Evolutionary conservation across 768 basidiomycete genomes (phyloP).

Genomic region (Suillus brevipes): DNA sequence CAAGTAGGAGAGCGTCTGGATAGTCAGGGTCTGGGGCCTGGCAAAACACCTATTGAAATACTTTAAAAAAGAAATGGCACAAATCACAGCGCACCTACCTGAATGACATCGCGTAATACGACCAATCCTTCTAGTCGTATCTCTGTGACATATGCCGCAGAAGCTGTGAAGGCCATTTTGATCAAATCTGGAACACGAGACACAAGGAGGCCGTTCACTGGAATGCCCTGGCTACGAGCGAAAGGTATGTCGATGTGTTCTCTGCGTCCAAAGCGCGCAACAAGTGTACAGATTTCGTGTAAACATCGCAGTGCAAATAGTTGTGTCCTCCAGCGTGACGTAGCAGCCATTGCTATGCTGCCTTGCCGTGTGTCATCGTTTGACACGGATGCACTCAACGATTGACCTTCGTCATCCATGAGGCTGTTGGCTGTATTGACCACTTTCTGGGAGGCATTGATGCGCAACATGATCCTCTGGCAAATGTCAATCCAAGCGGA

Average conservation of each 20-base stretch:
- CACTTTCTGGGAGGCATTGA: constrained; percentile 80
- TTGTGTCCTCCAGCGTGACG: constrained; percentile 94
- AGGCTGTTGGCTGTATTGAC: constrained; percentile 58
- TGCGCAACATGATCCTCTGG: constrained; percentile 94
- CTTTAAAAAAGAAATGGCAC: constrained; percentile 5
- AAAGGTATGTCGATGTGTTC: constrained; percentile 84
- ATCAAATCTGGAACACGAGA: constrained; percentile 91
- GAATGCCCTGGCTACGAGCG: constrained; percentile 61
- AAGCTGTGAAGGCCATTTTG: constrained; percentile 97
- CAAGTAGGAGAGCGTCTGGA: constrained; percentile 83
- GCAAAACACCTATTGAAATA: constrained; percentile 72
- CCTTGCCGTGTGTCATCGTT: constrained; percentile 29
- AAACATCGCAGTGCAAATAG: constrained; percentile 91
- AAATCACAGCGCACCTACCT: constrained; percentile 48
- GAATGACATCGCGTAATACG: constrained; percentile 88
- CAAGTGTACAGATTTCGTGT: constrained; percentile 81
- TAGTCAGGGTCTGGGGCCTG: constrained; percentile 89
- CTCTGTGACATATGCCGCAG: constrained; percentile 94
- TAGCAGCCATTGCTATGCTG: constrained; percentile 42
- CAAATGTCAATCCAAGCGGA: constrained; percentile 98
- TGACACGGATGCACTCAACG: constrained; percentile 65
- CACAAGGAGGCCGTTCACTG: constrained; percentile 66
- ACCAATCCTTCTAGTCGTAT: constrained; percentile 89
- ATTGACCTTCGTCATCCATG: constrained; percentile 93
- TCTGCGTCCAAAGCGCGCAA: constrained; percentile 66